Percentiles rank a stretch among this genome's conserved stretches.
phyloP scores from a whole-genome alignment of 2,329 filamentous ascomycete genomes.

The Xylaria sp. region DNA sequence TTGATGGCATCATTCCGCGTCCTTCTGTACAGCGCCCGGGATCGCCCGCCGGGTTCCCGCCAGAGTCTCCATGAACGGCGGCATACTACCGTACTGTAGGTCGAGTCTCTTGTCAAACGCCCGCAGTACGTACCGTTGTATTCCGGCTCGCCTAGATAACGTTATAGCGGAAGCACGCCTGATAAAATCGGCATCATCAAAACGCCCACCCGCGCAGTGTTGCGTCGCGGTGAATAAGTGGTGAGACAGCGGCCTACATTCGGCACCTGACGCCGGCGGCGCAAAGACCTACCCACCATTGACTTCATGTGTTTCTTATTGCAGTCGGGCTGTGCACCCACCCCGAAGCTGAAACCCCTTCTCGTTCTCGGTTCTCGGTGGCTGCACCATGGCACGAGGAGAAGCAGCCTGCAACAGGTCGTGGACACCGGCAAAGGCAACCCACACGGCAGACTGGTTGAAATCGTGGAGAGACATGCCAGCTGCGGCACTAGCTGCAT shows the following conservation, averaged over 20 bases:
- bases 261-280: not conserved
- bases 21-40: not conserved
- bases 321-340: slow-evolving; percentile 13
- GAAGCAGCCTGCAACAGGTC: not conserved
- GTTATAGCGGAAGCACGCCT: slow-evolving; percentile 1
- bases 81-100: not conserved
- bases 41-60: not conserved
- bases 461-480: slow-evolving; percentile 20
- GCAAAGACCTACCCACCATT: not conserved
- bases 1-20: not conserved
- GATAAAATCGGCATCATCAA: slow-evolving; percentile 1
- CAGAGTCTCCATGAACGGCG: not conserved
- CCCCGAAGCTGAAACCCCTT: slow-evolving; percentile 24
- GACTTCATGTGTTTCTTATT: not conserved
- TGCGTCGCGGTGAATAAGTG: slow-evolving; percentile 1
- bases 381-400: slow-evolving; percentile 1
- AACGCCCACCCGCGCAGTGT: not conserved
- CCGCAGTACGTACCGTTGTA: not conserved
- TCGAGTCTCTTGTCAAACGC: not conserved
- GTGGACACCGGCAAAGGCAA: not conserved
- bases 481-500: slow-evolving; percentile 21
- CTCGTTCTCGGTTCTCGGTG: slow-evolving; percentile 16
- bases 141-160: slow-evolving; percentile 7
- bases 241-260: slow-evolving; percentile 10
- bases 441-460: slow-evolving; percentile 8